Conservation (phyloP, 345 rosid genomes). For the Hypericum perforatum region DNA sequence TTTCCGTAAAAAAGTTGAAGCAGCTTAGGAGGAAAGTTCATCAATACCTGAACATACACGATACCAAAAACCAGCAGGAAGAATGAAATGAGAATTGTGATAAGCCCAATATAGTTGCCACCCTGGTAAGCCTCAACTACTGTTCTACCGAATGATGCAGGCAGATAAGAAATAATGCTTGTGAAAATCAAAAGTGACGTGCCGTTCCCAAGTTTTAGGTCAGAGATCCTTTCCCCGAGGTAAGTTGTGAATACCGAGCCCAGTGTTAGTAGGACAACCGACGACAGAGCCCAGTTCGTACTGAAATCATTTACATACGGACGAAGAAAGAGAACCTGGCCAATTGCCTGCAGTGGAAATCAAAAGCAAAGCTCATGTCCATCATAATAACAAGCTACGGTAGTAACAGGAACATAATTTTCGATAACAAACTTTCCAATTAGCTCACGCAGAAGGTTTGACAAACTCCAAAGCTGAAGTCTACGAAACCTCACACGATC, state of each 20-base stretch:
- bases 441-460: too few relatives aligned
- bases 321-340: constrained; percentile 84
- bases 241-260: constrained; percentile 83
- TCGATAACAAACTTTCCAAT: too few relatives aligned
- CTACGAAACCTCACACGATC: too few relatives aligned
- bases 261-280: constrained; percentile 69
- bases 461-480: too few relatives aligned
- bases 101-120: constrained; percentile 84
- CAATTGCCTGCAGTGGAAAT: constrained; percentile 54
- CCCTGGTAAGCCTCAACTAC: constrained; percentile 69
- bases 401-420: too few relatives aligned
- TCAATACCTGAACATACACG: constrained; percentile 89
- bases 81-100: constrained; percentile 56
- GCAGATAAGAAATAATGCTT: constrained; percentile 90
- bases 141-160: constrained; percentile 94
- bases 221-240: constrained; percentile 82
- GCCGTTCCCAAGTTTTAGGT: constrained; percentile 94
- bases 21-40: constrained; percentile 6
- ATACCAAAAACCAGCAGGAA: constrained; percentile 77
- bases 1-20: constrained; percentile 9
- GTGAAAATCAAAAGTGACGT: constrained; percentile 91
- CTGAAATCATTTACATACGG: constrained; percentile 87
- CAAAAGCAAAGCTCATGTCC: constrained; percentile 1
- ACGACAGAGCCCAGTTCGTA: constrained; percentile 73
- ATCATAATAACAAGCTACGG: not conserved